Evolutionary conservation across 495 filamentous ascomycete genomes (phyloP).

Genomic region (Daldinia caldariorum): DNA sequence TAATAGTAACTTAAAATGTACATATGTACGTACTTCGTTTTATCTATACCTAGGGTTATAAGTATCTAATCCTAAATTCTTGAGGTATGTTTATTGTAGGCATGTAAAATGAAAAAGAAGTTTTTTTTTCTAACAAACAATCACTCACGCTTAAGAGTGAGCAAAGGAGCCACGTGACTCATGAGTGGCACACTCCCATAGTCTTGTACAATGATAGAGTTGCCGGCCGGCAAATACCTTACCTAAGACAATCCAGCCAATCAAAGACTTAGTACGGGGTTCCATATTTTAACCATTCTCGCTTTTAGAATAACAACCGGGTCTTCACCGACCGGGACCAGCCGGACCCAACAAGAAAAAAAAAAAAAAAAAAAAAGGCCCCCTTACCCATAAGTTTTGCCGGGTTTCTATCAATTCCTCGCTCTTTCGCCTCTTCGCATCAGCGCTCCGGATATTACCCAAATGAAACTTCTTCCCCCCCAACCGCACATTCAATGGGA

Average conservation of each 20-base stretch:
- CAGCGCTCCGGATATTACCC: constrained; percentile 14
- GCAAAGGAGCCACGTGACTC: no score
- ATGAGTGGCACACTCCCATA: no score
- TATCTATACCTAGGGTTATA: no score
- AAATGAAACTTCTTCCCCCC: neutral
- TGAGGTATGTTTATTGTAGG: constrained; percentile 6
- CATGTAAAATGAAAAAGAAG: no score
- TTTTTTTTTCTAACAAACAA: no score
- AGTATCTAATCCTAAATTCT: no score
- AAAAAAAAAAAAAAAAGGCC: neutral
- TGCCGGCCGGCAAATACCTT: neutral
- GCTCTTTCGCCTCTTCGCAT: constrained; percentile 30
- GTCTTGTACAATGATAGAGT: neutral
- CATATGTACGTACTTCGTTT: no score
- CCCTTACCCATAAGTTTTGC: neutral
- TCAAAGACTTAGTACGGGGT: constrained; percentile 8
- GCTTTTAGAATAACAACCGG: constrained; percentile 31
- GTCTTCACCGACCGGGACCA: neutral
- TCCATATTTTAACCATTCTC: constrained; percentile 38
- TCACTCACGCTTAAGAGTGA: no score
- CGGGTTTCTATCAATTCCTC: constrained; percentile 2
- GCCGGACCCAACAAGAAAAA: no score
- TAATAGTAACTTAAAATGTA: neutral
- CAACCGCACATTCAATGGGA: no score
- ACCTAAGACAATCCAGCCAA: constrained; percentile 5